Evolutionary conservation across 108 stramenopile species (phyloP), one percentile per base, ranked within the genome.

Genomic region (Skeletonema potamos): DNA sequence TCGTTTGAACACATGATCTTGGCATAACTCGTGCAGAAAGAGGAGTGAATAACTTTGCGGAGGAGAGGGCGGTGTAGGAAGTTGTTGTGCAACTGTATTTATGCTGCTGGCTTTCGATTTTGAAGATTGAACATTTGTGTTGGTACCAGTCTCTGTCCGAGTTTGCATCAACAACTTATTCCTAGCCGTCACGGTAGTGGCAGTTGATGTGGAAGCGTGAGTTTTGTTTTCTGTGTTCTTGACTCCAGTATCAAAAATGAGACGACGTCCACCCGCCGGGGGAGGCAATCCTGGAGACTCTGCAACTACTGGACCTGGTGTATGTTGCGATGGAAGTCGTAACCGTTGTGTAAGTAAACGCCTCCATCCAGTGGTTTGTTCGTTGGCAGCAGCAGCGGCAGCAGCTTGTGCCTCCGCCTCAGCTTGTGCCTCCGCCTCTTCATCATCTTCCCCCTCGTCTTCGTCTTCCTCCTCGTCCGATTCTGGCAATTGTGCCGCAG

Each of bases 301-400:
- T 36, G n/a, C 30, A 4, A 26, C 51, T 46, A 58, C 55, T 10
- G 69, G 68, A 57, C 58, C 58, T 13, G 80, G 70, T n/a, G 69
- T 71, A 17, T 66, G 70, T 66, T 81, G 80, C 4, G 75, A 81
- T 9, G 75, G 80, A 15, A 81, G 57, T 17, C 70, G 62, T 15
- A 81, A 27, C 8, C 60, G n/a, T 57, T 80, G 17, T 13, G 36
- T 48, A 20, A 70, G 58, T 51, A 51, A 20, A 51, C 48, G 48
- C 9, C 48, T 51, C 48, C 48, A 51, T 18, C 48, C 48, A 51
- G 48, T 17, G 22, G 22, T 20, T 51, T 51, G 48, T 51, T 41
- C 39, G 4, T 41, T 41, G 39, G 39, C 39, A 41, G 39, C 39
- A n/a, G 39, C 39, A 6, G 22, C 48, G 39, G 61, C 51, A 26